Evolutionary conservation across 257 asterid species (phyloP).

Genomic region (Anisodus tanguticus): DNA sequence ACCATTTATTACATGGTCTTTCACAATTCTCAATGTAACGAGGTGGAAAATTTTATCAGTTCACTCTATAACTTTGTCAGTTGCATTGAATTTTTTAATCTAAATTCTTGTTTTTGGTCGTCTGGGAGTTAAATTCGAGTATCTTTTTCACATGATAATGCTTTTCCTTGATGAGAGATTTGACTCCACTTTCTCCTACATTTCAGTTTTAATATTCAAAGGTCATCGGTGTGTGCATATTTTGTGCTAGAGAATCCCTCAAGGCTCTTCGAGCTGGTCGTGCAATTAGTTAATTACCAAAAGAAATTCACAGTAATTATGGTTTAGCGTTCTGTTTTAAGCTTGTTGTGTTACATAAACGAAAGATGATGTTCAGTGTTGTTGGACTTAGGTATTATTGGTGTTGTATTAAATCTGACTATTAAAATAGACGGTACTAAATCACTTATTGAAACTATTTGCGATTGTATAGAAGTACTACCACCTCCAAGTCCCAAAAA

Average conservation of each 20-base stretch:
- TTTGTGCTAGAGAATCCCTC: neutral
- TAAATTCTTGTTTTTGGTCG: neutral
- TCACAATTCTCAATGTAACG: neutral
- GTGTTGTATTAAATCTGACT: no score
- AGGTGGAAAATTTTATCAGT: neutral
- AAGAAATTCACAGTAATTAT: neutral
- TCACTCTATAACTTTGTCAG: neutral
- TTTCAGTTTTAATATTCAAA: neutral
- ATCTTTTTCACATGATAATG: neutral
- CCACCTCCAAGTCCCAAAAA: no score
- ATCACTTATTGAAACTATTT: no score
- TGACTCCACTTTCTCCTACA: neutral
- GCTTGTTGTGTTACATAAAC: neutral
- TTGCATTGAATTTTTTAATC: neutral
- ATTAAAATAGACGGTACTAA: no score
- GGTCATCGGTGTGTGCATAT: neutral
- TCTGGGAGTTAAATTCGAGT: neutral
- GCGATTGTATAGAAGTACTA: no score
- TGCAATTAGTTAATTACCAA: neutral
- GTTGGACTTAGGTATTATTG: no score
- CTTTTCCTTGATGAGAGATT: neutral
- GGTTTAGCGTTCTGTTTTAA: neutral
- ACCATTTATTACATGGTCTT: neutral
- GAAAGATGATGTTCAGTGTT: no score
- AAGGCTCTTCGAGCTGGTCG: neutral